Evolutionary conservation across 495 filamentous ascomycete genomes (phyloP), one percentile per base, ranked within the genome.

Genomic region (Hyaloscypha variabilis): DNA sequence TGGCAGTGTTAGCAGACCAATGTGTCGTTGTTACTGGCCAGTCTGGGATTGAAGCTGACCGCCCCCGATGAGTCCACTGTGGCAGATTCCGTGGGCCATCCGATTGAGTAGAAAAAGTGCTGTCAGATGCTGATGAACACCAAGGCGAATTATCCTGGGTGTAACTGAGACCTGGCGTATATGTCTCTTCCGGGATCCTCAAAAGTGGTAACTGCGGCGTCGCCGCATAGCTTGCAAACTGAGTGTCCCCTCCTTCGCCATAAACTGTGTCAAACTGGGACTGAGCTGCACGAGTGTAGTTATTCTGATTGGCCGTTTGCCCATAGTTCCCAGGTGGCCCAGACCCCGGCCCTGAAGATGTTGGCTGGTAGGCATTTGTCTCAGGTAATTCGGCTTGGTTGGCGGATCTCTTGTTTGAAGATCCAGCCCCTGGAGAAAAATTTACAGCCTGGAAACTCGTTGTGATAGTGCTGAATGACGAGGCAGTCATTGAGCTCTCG

Each of bases 41-140:
- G 34, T 69, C 67, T 34, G 51, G 10, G 24, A 68, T 36, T 26
- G 69, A 71, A 17, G 58, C 56, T n/a, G 66, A 66, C 25, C 69
- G 62, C 11, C 50, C 69, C 58, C 68, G 21, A 10, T 26, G 34
- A 36, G 24, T 30, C 66, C 66, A 67, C 17, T 54, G 54, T 2
- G 49, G 51, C 11, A 28, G 52, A 24, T 39, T 64, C 24, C 65
- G 58, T 36, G 70, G 67, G 54, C 36, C 69, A 67, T 81, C 81
- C n/a, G 81, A 81, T 8, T 78, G 80, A 2, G 79, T 81, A 24
- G 81, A 83, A 66, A 77, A 81, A 29, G 72, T 77, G 69, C 82
- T 85, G 49, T 80, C 79, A 28, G 82, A 82, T 26, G 81, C 80
- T 8, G 82, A 82, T 36, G 81, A 83, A 3, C 78, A 72, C 75